Conservation (phyloP, 2,329 filamentous ascomycete genomes). For the Pyricularia pennisetigena region DNA sequence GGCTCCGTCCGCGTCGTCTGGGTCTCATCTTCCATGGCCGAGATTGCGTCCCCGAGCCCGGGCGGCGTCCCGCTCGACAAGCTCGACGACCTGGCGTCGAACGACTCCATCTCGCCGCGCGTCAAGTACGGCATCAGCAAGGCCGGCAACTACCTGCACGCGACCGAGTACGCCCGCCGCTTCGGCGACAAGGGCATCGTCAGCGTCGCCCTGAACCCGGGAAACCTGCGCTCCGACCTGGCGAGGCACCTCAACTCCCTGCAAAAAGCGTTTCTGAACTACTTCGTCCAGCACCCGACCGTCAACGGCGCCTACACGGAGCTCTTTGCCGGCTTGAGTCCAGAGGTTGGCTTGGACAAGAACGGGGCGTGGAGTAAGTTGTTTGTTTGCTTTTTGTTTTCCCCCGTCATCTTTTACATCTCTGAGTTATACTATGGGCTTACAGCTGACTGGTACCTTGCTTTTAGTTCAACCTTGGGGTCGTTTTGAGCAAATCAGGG, state of each 20-base stretch:
- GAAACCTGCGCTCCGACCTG: slow-evolving; percentile 17
- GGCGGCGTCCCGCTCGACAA: slow-evolving; percentile 12
- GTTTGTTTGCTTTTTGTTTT: not conserved
- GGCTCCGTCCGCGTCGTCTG: slow-evolving; percentile 14
- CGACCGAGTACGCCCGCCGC: slow-evolving; percentile 14
- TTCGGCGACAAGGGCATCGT: slow-evolving; percentile 14
- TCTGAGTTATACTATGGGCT: too few relatives aligned
- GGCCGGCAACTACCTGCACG: slow-evolving; percentile 13
- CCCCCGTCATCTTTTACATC: too few relatives aligned
- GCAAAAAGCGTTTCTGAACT: slow-evolving; percentile 10
- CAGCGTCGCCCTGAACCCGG: slow-evolving; percentile 16
- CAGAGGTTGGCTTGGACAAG: slow-evolving; percentile 21
- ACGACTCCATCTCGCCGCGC: not conserved
- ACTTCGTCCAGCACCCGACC: slow-evolving; percentile 11
- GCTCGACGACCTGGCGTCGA: slow-evolving; percentile 8
- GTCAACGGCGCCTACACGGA: slow-evolving; percentile 26
- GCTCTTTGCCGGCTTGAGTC: slow-evolving; percentile 27
- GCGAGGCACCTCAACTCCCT: slow-evolving; percentile 9
- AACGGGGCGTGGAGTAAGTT: slow-evolving; percentile 14
- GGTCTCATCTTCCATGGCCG: slow-evolving; percentile 12
- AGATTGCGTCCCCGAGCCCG: slow-evolving; percentile 3
- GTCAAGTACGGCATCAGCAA: slow-evolving; percentile 16
- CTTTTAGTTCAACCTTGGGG: slow-evolving; percentile 26
- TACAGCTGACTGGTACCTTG: not conserved
- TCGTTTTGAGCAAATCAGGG: slow-evolving; percentile 20